Evolutionary conservation across 2,329 filamentous ascomycete genomes (phyloP).

Genomic region (Coniochaeta ligniaria): DNA sequence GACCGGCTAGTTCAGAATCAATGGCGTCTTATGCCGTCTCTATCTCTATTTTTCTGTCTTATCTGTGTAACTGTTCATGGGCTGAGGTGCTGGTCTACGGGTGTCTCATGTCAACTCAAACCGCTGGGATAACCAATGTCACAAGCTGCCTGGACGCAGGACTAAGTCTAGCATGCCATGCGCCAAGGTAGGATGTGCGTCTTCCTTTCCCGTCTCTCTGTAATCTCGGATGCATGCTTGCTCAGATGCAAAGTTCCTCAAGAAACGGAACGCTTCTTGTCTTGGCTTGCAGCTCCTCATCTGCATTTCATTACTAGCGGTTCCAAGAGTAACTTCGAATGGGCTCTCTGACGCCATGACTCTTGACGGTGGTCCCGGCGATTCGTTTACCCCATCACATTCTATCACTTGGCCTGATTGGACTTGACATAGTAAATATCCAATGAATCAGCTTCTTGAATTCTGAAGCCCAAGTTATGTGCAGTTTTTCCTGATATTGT

Average conservation of each 20-base stretch:
- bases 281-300: constrained; percentile 45
- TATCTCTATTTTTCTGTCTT: neutral
- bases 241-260: neutral
- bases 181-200: neutral
- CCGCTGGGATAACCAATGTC: neutral
- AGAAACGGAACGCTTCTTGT: constrained; percentile 33
- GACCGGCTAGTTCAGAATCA: neutral
- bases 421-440: neutral
- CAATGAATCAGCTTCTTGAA: neutral
- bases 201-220: neutral
- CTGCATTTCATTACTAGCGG: constrained; percentile 46
- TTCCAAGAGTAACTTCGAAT: constrained; percentile 47
- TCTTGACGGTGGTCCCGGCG: constrained; percentile 39
- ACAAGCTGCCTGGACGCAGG: neutral
- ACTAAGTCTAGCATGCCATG: neutral
- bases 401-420: neutral
- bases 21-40: neutral
- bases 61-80: neutral
- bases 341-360: constrained; percentile 56
- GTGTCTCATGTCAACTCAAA: neutral
- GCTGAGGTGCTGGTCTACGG: no score
- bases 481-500: neutral
- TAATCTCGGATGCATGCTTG: neutral
- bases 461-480: neutral
- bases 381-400: constrained; percentile 62